These are phyloP conservation scores for Colletotrichum coccodes DNA, from an alignment of 2,329 filamentous ascomycete genomes.

Conservation along the genomic window DNA sequence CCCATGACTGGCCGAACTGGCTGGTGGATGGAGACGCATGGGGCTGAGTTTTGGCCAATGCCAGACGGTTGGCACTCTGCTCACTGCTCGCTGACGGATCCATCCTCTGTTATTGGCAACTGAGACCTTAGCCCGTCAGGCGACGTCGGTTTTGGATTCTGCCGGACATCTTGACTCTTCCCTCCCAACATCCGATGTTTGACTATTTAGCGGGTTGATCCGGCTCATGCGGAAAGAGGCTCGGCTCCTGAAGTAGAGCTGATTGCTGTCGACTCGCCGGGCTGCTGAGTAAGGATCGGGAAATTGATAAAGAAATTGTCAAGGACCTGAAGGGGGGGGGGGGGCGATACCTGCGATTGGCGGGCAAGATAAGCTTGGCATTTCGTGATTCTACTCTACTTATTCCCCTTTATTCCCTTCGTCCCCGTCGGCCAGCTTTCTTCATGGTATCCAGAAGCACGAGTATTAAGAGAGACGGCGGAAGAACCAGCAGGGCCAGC, in stretches of 20 bases:
- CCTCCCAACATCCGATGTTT: not conserved
- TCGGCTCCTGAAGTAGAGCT: not conserved
- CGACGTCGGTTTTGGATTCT: not conserved
- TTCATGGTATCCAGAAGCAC: too few species aligned
- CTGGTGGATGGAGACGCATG: not conserved
- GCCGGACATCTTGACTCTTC: not conserved
- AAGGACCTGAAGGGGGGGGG: too few species aligned
- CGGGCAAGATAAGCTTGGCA: too few species aligned
- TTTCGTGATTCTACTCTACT: too few species aligned
- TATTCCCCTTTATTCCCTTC: too few species aligned
- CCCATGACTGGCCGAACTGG: not conserved
- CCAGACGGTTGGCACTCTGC: not conserved
- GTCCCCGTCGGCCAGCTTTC: too few species aligned
- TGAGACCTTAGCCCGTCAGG: not conserved
- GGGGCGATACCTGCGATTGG: too few species aligned
- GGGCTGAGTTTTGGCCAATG: not conserved
- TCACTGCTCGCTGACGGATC: conserved; percentile 3
- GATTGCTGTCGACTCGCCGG: too few species aligned
- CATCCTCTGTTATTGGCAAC: not conserved
- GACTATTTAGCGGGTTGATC: not conserved
- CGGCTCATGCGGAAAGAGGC: not conserved
- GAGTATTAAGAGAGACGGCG: too few species aligned
- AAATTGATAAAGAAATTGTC: not conserved
- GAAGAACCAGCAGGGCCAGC: too few species aligned
- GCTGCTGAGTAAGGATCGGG: not conserved